phyloP scores from a whole-genome alignment of 305 asterid genomes.

The Fraxinus angustifolia region DNA sequence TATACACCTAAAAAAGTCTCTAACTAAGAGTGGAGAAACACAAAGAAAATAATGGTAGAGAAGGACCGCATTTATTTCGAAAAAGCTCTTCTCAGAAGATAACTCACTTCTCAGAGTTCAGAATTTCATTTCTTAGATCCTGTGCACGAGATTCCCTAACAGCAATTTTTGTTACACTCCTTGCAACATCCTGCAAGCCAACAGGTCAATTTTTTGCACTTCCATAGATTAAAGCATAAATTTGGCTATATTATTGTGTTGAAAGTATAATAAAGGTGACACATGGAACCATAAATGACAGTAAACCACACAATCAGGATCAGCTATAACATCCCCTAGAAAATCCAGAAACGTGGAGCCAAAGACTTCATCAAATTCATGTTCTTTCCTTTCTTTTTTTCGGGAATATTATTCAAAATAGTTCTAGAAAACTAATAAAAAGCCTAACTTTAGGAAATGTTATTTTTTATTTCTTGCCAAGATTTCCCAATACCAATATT shows the following conservation, averaged over 20 bases:
- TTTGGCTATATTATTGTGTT: neutral
- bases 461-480: no score
- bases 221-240: slow-evolving; percentile 9
- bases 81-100: slow-evolving; percentile 9
- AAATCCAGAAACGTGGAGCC: neutral
- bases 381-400: neutral
- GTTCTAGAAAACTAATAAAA: neutral
- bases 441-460: neutral
- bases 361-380: neutral
- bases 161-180: slow-evolving; percentile 79
- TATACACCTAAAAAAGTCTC: neutral
- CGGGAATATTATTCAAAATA: neutral
- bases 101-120: slow-evolving; percentile 89
- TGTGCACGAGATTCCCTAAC: slow-evolving; percentile 82
- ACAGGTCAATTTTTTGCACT: slow-evolving; percentile 8
- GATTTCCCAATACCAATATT: neutral
- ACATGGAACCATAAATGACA: neutral
- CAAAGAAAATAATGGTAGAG: neutral
- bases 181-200: slow-evolving; percentile 71
- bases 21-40: slow-evolving; percentile 8
- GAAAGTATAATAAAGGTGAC: neutral
- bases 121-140: slow-evolving; percentile 89
- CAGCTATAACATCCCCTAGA: neutral
- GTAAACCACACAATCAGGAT: neutral
- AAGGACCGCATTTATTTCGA: neutral